A percentile compares a stretch with the other conserved stretches of the same genome.
Evolutionary conservation across 1,284 basidiomycete genomes (phyloP).

Genomic region (Moesziomyces sp.): DNA sequence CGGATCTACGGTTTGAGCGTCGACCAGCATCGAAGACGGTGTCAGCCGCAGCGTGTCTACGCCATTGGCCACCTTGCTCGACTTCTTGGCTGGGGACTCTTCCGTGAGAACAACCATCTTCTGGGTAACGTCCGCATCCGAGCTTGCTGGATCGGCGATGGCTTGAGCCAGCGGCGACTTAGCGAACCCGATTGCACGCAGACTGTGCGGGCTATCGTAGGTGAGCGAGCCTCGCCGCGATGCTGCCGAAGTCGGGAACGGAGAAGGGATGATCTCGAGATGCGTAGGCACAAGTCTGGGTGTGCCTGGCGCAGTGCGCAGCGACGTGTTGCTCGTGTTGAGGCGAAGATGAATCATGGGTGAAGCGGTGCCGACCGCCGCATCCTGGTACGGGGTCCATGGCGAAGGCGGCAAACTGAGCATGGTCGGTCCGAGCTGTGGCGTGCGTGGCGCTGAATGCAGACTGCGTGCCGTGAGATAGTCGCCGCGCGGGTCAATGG

Average conservation of each 20-base stretch:
- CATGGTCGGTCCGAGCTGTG: constrained; percentile 49
- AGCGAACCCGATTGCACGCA: constrained; percentile 15
- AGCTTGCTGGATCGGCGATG: constrained; percentile 6
- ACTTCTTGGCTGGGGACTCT: background rate
- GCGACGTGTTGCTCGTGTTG: constrained; percentile 37
- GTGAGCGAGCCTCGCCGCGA: constrained; percentile 42
- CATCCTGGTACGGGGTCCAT: constrained; percentile 47
- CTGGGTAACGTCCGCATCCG: background rate
- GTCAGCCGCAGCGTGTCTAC: constrained; percentile 19
- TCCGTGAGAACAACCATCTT: background rate
- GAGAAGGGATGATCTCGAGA: constrained; percentile 53
- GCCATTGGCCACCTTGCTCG: background rate
- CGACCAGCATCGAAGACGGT: constrained; percentile 34
- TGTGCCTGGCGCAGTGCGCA: constrained; percentile 46
- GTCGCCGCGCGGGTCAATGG: constrained; percentile 23
- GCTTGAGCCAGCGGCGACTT: constrained; percentile 25
- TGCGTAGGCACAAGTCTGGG: constrained; percentile 54
- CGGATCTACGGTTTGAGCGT: constrained; percentile 2
- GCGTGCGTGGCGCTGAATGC: constrained; percentile 43
- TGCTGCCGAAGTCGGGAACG: constrained; percentile 41
- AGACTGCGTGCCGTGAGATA: constrained; percentile 36
- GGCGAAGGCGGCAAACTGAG: constrained; percentile 59
- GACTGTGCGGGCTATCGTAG: constrained; percentile 26
- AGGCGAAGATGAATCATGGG: constrained; percentile 45
- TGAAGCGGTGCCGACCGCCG: constrained; percentile 7